phyloP scores from a whole-genome alignment of 2,329 filamentous ascomycete species.

The Fusarium devonianum region DNA sequence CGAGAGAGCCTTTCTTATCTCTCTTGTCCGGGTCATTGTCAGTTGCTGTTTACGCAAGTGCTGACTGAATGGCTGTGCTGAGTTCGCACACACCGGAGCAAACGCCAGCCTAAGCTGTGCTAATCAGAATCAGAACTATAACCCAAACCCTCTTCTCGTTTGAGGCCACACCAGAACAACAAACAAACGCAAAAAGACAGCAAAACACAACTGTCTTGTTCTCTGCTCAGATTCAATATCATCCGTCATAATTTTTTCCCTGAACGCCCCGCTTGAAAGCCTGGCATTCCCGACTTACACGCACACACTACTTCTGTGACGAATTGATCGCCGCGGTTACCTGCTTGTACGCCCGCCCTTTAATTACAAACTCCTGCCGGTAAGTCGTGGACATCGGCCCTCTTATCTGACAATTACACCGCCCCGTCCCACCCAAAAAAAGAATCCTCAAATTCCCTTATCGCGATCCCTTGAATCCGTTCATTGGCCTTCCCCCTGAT shows the following conservation, averaged over 20 bases:
- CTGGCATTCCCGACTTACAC: constrained; percentile 39
- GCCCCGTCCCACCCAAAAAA: constrained; percentile 21
- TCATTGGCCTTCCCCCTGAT: constrained; percentile 32
- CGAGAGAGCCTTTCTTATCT: constrained; percentile 42
- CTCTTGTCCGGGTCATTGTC: constrained; percentile 34
- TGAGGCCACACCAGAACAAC: constrained; percentile 27
- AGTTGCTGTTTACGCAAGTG: constrained; percentile 43
- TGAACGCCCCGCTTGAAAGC: constrained; percentile 13
- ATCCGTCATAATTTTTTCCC: constrained; percentile 3
- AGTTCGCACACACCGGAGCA: constrained; percentile 37
- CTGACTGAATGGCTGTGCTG: constrained; percentile 44
- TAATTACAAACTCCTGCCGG: constrained; percentile 29
- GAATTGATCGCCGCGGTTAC: constrained; percentile 29
- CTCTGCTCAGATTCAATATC: constrained; percentile 16
- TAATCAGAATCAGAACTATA: constrained; percentile 41
- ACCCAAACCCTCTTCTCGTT: constrained; percentile 29
- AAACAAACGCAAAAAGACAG: constrained; percentile 15
- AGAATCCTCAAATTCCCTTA: constrained; percentile 20
- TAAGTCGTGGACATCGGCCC: constrained; percentile 29
- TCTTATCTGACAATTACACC: constrained; percentile 29
- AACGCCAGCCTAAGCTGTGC: constrained; percentile 37
- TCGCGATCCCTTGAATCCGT: constrained; percentile 22
- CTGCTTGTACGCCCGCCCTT: constrained; percentile 4
- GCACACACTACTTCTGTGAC: constrained; percentile 25
- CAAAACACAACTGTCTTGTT: constrained; percentile 17